phyloP scores from a whole-genome alignment of 257 asterid species.

The Vinca minor region DNA sequence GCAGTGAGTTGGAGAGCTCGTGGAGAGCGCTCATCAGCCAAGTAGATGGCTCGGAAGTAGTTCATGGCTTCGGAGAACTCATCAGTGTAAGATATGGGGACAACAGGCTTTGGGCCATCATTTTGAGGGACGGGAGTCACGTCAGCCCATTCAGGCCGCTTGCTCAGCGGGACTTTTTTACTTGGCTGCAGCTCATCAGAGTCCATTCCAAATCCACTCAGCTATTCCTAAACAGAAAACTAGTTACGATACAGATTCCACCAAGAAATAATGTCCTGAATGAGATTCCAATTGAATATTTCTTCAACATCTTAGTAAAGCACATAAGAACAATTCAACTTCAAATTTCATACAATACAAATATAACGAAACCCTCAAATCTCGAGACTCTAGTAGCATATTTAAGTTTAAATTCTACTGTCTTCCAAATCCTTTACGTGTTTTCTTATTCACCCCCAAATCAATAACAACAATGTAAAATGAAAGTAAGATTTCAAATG shows the following conservation, averaged over 20 bases:
- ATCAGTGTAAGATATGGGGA: slow-evolving; percentile 65
- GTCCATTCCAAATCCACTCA: not conserved
- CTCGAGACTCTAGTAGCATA: no score
- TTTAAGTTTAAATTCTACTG: no score
- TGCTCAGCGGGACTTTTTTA: slow-evolving; percentile 34
- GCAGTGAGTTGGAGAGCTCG: slow-evolving; percentile 74
- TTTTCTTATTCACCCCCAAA: no score
- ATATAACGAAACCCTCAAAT: no score
- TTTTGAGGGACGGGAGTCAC: slow-evolving; percentile 71
- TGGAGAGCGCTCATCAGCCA: slow-evolving; percentile 73
- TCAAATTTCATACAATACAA: no score
- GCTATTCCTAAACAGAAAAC: not conserved
- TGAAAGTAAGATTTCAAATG: no score
- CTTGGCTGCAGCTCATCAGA: not conserved
- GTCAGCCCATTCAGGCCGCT: slow-evolving; percentile 79
- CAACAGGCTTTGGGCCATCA: slow-evolving; percentile 89
- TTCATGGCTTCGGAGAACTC: slow-evolving; percentile 81
- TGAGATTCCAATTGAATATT: no score
- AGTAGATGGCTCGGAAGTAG: slow-evolving; percentile 75
- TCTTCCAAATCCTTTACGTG: no score
- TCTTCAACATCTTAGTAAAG: no score
- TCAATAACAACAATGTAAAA: no score
- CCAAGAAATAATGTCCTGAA: not conserved
- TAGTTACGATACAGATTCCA: not conserved
- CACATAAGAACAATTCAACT: no score